Percentiles rank a stretch among this genome's conserved stretches.
phyloP scores from a whole-genome alignment of 2,329 filamentous ascomycete genomes.

The Colletotrichum horii region DNA sequence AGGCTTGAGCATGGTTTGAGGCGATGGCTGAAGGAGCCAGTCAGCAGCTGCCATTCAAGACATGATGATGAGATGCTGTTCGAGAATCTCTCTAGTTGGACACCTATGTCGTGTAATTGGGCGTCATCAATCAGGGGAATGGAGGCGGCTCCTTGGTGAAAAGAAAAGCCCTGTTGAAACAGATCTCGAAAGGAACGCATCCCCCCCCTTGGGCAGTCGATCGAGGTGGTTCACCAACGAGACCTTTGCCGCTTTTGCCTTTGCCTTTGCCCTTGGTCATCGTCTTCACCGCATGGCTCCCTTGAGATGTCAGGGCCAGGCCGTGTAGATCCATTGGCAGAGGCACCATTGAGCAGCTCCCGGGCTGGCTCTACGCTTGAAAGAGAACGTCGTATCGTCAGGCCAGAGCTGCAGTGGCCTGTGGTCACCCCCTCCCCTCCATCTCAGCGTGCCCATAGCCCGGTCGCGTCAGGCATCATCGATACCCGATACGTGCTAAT shows the following conservation, averaged over 20 bases:
- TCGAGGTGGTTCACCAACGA: not conserved
- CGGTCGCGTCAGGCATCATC: conserved; percentile 19
- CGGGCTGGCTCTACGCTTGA: not conserved
- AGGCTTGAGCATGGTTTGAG: not conserved
- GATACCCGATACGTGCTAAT: conserved; percentile 10
- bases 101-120: not conserved
- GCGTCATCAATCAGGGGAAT: not conserved
- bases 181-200: not conserved
- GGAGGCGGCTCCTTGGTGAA: not conserved
- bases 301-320: not conserved
- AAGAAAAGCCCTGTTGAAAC: not conserved
- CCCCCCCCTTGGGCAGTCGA: not conserved
- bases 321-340: not conserved
- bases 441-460: not conserved
- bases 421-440: not conserved
- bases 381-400: conserved; percentile 4
- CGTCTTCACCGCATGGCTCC: not conserved
- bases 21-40: not conserved
- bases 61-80: not conserved
- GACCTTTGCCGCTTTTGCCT: not conserved
- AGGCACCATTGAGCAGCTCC: not conserved
- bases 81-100: not conserved
- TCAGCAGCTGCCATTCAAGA: not conserved
- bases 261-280: not conserved
- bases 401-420: conserved; percentile 9